Conservation (phyloP, 768 basidiomycete species). For the Gloeostereum incarnatum region DNA sequence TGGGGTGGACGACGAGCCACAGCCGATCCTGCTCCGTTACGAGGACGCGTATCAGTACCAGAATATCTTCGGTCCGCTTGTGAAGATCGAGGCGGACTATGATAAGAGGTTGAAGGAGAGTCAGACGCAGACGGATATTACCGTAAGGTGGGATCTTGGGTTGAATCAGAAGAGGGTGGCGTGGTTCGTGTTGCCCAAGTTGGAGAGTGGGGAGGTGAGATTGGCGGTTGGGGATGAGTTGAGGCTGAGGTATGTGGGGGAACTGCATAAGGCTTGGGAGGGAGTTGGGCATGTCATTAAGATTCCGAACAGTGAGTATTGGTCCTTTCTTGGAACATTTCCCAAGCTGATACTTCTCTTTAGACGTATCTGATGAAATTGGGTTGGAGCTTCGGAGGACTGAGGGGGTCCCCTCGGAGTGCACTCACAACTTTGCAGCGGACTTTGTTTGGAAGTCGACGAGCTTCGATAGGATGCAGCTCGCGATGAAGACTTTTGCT, state of each 20-base stretch:
- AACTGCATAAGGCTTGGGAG: constrained; percentile 91
- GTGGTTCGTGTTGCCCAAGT: constrained; percentile 93
- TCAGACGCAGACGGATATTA: constrained; percentile 96
- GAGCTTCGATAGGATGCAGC: constrained; percentile 98
- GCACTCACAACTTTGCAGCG: constrained; percentile 92
- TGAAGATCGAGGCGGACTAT: constrained; percentile 99
- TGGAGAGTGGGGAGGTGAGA: constrained; percentile 96
- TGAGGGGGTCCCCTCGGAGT: constrained; percentile 89
- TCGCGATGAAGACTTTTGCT: constrained; percentile 99
- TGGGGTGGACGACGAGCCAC: constrained; percentile 96
- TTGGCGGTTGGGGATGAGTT: constrained; percentile 96
- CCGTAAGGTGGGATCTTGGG: constrained; percentile 95
- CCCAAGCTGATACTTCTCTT: constrained; percentile 1
- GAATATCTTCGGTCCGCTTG: constrained; percentile 97
- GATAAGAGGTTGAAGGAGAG: constrained; percentile 97
- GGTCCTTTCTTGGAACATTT: not conserved
- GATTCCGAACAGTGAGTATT: constrained; percentile 87
- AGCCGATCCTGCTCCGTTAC: constrained; percentile 82
- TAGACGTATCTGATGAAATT: constrained; percentile 98
- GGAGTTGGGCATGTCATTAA: constrained; percentile 98
- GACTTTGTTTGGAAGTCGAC: constrained; percentile 99
- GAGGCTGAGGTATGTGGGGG: constrained; percentile 80
- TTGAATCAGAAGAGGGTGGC: constrained; percentile 99
- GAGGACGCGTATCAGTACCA: constrained; percentile 99
- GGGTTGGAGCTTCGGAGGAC: constrained; percentile 84